Base-by-base conservation (phyloP, 768 basidiomycete species). In the Leccinellum albellum region DNA sequence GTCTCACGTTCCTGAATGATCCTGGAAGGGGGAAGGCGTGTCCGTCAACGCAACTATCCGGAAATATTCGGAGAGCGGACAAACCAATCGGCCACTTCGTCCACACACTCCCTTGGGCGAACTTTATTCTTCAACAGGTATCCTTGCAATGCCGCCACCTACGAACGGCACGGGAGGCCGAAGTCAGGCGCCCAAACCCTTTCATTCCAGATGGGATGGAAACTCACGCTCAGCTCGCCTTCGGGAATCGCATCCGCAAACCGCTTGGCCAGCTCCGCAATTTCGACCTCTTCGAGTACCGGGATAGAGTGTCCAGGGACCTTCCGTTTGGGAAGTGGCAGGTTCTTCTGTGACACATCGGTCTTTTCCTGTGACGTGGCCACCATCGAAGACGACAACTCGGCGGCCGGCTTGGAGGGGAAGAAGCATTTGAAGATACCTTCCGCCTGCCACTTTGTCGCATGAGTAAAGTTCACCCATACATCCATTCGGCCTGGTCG, bases 371-470 rank as follows among this genome's bases (percentile, higher is more conserved):
- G 51, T 49, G 60, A 53, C 20, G 56, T 50, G 37, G 61, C n/a
- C 17, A 3, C 60, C 42, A 63, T 37, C 10, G 40, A 42, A 3
- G 66, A 55, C 33, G 59, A 21, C 20, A 54, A 50, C 6, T 52
- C 37, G n/a, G 32, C 32, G 13, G 59, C 48, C 55, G 63, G 72
- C 56, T 75, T 84, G 72, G 72, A 86, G 3, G 91, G 91, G 86
- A 94, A 94, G 84, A 94, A 94, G 72, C 89, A 91, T 70, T 91
- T 91, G 84, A 92, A 94, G 69, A 94, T 90, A 51, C 89, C 91
- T 72, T 92, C 91, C 14, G 91, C 91, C 67, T 94, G 91, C 89
- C 89, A 93, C 71, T 91, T 93, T 8, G 89, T 91, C 6, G 91
- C 91, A 66, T 94, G 87, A 51, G 88, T 87, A 74, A 94, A 94